Evolutionary conservation across 2,329 filamentous ascomycete species (phyloP), one percentile per base, ranked within the genome.

Genomic region (Penicillium sp.): DNA sequence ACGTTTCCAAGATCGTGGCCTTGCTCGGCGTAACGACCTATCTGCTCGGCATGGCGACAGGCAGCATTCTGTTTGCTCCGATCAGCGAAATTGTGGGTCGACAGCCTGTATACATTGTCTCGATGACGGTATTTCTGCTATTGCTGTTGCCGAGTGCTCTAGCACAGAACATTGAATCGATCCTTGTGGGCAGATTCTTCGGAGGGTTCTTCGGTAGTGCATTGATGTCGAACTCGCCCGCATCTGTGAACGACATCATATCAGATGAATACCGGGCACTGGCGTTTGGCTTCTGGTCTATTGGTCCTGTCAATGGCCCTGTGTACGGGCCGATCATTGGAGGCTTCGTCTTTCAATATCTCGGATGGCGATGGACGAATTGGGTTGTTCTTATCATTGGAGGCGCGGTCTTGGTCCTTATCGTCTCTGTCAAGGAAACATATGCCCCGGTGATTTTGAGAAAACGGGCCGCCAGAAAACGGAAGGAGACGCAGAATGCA

Each of bases 311-410:
- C 69, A 95, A 95, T 64, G 91, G 87, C 4, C 87, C 71, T 18
- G 73, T 72, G 0, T 79, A 83, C 35, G 85, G 86, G 0, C 86
- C 87, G 0, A 72, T 91, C 0, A 86, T 95, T 23, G 90, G 90
- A 8, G 91, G 90, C 0, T 93, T 94, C 61, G 81, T 88, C 0
- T 88, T 75, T 7, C 60, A 75, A 53, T 72, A 71, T 58, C 75
- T 92, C 2, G 90, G 90, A 3, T 96, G 91, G 91, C 76, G 90
- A 30, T 96, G 90, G 89, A 86, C 85, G 7, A 89, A 89, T 64
- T 95, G 89, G 88, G 78, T 92, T n/a, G 81, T 87, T 14, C 74
- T 92, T 62, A 91, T 94, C 51, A 78, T 89, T 9, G 81, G 82
- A 0, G 89, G 83, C 1, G 77, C 79, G 0, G 82, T 82, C 0